Evolutionary conservation across 2,329 filamentous ascomycete species (phyloP).

Genomic region (Thelonectria rubi): DNA sequence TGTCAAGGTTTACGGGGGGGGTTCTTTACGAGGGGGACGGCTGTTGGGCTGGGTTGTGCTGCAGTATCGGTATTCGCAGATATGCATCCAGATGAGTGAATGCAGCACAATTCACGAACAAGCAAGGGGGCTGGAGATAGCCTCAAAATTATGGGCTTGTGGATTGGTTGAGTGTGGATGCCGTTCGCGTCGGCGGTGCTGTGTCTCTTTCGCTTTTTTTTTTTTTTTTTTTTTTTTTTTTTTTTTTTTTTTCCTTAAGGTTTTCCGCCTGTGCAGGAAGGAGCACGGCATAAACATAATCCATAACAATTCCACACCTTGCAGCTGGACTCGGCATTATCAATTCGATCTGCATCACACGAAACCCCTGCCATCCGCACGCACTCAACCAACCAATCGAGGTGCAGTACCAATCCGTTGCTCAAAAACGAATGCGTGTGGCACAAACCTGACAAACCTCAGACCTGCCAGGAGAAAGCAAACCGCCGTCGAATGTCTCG

Average conservation of each 20-base stretch:
- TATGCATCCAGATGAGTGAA: neutral
- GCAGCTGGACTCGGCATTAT: slow-evolving; percentile 23
- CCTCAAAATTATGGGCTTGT: slow-evolving; percentile 25
- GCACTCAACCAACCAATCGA: too few species aligned
- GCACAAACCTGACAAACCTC: too few species aligned
- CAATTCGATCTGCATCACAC: slow-evolving; percentile 34
- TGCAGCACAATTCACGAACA: neutral
- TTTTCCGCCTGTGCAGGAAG: neutral
- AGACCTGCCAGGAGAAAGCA: too few species aligned
- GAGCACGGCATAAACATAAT: slow-evolving; percentile 32
- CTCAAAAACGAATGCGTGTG: neutral
- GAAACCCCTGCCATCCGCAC: too few species aligned
- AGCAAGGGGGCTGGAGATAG: neutral
- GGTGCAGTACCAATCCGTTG: slow-evolving; percentile 1
- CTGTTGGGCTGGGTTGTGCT: neutral
- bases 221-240: too few species aligned
- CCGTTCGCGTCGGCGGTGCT: slow-evolving; percentile 29
- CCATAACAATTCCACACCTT: slow-evolving; percentile 7
- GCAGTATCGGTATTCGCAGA: slow-evolving; percentile 5
- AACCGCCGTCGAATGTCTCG: neutral
- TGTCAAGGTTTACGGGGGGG: neutral
- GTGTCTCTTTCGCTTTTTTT: neutral
- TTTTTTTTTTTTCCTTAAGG: neutral
- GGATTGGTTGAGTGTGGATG: slow-evolving; percentile 32
- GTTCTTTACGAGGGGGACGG: neutral